Conservation (phyloP, 108 stramenopile species). For the Parietichytrium sp. region DNA sequence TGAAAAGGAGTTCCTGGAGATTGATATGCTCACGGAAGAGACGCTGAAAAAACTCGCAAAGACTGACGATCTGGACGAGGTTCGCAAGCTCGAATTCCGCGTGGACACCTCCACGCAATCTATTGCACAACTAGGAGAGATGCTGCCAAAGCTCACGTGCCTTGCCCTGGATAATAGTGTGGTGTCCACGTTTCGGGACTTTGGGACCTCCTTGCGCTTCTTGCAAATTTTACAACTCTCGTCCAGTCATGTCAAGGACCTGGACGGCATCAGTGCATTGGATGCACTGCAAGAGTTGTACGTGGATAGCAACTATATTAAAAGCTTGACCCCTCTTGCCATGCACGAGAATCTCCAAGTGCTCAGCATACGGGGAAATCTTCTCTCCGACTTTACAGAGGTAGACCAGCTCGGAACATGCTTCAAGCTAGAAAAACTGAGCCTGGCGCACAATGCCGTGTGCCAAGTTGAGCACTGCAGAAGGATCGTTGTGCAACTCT, state of each 20-base stretch:
- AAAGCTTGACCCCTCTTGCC: slow-evolving; percentile 57
- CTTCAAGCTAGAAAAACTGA: slow-evolving; percentile 32
- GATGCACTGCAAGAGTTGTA: slow-evolving; percentile 52
- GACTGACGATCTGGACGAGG: slow-evolving; percentile 38
- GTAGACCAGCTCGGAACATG: slow-evolving; percentile 58
- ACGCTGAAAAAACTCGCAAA: neutral
- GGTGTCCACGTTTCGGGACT: slow-evolving; percentile 55
- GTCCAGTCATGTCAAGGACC: slow-evolving; percentile 43
- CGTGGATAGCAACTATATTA: slow-evolving; percentile 45
- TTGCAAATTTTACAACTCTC: slow-evolving; percentile 51
- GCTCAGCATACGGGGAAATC: slow-evolving; percentile 47
- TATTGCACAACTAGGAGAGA: slow-evolving; percentile 48
- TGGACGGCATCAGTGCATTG: slow-evolving; percentile 59
- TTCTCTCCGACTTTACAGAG: slow-evolving; percentile 44
- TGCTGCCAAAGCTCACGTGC: slow-evolving; percentile 42
- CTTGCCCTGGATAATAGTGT: slow-evolving; percentile 55
- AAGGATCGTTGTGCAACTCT: neutral
- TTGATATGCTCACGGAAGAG: neutral
- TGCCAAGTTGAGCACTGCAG: neutral
- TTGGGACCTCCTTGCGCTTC: slow-evolving; percentile 54
- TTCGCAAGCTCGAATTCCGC: slow-evolving; percentile 44
- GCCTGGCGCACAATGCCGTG: slow-evolving; percentile 10
- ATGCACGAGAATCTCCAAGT: slow-evolving; percentile 56
- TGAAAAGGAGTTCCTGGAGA: neutral
- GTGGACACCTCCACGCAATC: slow-evolving; percentile 53